These are phyloP conservation scores for Sphaerostilbella broomeana DNA, from an alignment of 2,329 filamentous ascomycete species.

Conservation along the genomic window DNA sequence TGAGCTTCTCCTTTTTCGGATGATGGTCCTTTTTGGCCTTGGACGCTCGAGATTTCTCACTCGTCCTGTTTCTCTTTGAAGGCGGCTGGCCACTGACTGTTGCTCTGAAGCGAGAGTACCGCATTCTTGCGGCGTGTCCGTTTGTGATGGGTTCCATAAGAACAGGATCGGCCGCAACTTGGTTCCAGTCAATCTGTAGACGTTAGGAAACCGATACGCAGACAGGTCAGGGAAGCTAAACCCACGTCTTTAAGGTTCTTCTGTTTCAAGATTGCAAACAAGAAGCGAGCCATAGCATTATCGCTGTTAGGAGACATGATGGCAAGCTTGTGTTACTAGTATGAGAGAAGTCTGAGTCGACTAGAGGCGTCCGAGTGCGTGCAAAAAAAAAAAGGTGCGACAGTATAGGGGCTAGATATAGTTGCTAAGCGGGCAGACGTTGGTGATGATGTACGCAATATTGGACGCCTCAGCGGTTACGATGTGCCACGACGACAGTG, in stretches of 20 bases:
- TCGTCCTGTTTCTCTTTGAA: constrained; percentile 38
- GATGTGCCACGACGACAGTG: background rate
- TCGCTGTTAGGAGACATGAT: constrained; percentile 50
- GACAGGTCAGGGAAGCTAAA: constrained; percentile 12
- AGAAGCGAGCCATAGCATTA: constrained; percentile 50
- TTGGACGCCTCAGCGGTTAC: constrained; percentile 2
- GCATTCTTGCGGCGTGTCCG: constrained; percentile 55
- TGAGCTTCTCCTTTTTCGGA: constrained; percentile 28
- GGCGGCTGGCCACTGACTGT: constrained; percentile 43
- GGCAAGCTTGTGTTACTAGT: constrained; percentile 2
- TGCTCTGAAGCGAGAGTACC: constrained; percentile 47
- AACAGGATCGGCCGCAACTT: constrained; percentile 49
- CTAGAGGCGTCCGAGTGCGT: background rate
- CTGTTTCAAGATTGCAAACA: constrained; percentile 54
- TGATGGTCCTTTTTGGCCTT: constrained; percentile 37
- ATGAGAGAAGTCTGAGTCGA: background rate
- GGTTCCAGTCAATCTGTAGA: constrained; percentile 51
- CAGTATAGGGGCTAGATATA: background rate
- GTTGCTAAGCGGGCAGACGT: background rate
- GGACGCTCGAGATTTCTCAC: constrained; percentile 37
- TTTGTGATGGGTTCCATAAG: constrained; percentile 50
- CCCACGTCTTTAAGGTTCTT: constrained; percentile 56
- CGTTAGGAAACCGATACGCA: constrained; percentile 14
- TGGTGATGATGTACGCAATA: background rate
- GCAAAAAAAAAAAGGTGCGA: no score